Base-by-base conservation (phyloP, 2,329 filamentous ascomycete genomes). In the Paraphoma sp. region DNA sequence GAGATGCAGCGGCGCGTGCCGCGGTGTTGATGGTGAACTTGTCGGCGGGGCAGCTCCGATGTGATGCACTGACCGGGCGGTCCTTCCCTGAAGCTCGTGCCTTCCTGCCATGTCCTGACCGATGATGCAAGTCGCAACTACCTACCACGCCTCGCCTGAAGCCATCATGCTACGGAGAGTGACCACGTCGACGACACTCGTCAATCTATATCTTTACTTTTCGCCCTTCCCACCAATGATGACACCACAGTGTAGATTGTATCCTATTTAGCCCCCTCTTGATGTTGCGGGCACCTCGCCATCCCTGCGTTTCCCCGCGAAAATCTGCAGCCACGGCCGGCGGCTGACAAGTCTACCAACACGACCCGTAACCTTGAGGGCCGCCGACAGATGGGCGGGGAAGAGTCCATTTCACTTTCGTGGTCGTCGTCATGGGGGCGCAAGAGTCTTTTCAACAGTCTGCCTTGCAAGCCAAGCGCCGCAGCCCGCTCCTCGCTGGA, bases 271-370 rank as follows among this genome's bases (percentile, higher is more conserved):
- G 61, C 59, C 57, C 52, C 33, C 29, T 53, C 23, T 44, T 44
- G 51, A 50, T 54, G 47, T 36, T 53, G 50, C 50, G 45, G 48
- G 49, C 41, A 51, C 42, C 40, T 17, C 30, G 44, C 51, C 55
- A 64, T 59, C 63, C 63, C 58, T 59, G 63, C 54, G 48, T 49
- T 55, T 61, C 59, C 59, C 55, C 63, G 56, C 60, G 17, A 50
- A 36, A 54, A 23, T 55, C 54, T 59, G 60, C 58, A 56, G 48
- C 36, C 48, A 51, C 41, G 48, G 41, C 29, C 53, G 44, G 45
- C 53, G 46, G 51, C 51, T 53, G 50, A 57, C 54, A 56, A 48
- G n/a, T 30, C 11, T 44, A 51, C 41, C 42, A 29, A 29, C 43
- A 12, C 42, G 45, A 51, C 49, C 43, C 43, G 29, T 40, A 47